Evolutionary conservation across 805 yeast genomes (phyloP).

Genomic region (Kluyveromyces nonfermentans): DNA sequence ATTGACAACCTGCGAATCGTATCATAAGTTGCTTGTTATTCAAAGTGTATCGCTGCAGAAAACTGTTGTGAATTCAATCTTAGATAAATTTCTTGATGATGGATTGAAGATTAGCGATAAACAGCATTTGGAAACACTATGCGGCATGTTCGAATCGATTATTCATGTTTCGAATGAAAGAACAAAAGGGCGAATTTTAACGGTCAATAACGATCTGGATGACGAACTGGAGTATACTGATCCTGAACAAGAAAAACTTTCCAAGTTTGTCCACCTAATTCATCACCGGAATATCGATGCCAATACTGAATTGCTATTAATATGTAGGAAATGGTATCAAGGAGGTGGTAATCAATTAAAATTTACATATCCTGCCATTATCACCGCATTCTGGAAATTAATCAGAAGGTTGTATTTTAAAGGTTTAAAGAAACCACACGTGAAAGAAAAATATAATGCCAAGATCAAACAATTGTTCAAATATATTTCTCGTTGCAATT

Average conservation of each 20-base stretch:
- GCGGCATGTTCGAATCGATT: slow-evolving; percentile 18
- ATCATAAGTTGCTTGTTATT: slow-evolving; percentile 13
- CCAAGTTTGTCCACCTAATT: slow-evolving; percentile 61
- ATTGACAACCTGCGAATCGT: slow-evolving; percentile 18
- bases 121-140: slow-evolving; percentile 15
- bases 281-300: slow-evolving; percentile 12
- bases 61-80: slow-evolving; percentile 49
- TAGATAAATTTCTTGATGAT: slow-evolving; percentile 43
- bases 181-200: slow-evolving; percentile 41
- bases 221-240: slow-evolving; percentile 21
- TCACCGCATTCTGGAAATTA: slow-evolving; percentile 50
- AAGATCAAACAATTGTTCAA: slow-evolving; percentile 52
- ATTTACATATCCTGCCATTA: slow-evolving; percentile 69
- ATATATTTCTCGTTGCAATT: slow-evolving; percentile 57
- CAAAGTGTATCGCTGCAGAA: slow-evolving; percentile 35
- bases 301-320: slow-evolving; percentile 33
- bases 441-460: slow-evolving; percentile 14
- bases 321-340: slow-evolving; percentile 16
- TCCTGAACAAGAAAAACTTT: slow-evolving; percentile 47
- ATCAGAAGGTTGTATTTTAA: slow-evolving; percentile 39
- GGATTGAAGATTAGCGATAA: slow-evolving; percentile 29
- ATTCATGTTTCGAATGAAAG: slow-evolving; percentile 53
- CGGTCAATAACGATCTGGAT: slow-evolving; percentile 14
- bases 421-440: slow-evolving; percentile 15
- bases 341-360: slow-evolving; percentile 44